These are phyloP conservation scores for Stagonosporopsis tanaceti DNA, from an alignment of 2,329 filamentous ascomycete genomes.

Conservation along the genomic window DNA sequence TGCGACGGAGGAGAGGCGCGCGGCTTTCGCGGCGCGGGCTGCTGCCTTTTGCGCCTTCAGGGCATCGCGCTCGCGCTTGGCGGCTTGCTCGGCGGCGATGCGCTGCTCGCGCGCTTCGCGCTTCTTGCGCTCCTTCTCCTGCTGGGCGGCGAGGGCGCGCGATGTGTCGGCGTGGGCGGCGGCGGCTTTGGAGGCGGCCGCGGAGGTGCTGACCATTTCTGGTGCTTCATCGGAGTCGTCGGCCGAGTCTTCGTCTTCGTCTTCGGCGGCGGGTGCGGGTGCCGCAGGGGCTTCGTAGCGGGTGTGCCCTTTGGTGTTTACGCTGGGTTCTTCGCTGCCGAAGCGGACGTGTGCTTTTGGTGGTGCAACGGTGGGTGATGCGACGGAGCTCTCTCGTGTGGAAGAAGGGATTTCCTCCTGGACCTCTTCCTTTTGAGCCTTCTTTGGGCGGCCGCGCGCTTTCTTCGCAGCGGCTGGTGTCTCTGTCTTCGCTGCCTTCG, in stretches of 20 bases:
- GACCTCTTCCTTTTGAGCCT: conserved; percentile 19
- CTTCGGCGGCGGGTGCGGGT: conserved; percentile 1
- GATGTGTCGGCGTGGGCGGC: conserved; percentile 40
- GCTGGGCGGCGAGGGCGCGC: conserved; percentile 40
- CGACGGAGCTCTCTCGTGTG: conserved; percentile 35
- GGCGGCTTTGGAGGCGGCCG: conserved; percentile 39
- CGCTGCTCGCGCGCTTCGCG: conserved; percentile 42
- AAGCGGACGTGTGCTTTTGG: conserved; percentile 44
- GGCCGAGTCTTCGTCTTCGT: conserved; percentile 34
- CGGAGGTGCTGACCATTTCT: conserved; percentile 46
- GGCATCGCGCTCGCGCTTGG: conserved; percentile 41
- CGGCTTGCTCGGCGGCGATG: conserved; percentile 43
- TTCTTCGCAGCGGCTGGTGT: conserved; percentile 29
- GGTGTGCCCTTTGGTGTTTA: conserved; percentile 26
- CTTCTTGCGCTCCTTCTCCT: conserved; percentile 40
- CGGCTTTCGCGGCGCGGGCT: conserved; percentile 42
- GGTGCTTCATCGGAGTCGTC: conserved; percentile 50
- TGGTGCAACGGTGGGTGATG: conserved; percentile 21
- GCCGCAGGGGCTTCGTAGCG: conserved; percentile 17
- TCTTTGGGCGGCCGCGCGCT: conserved; percentile 27
- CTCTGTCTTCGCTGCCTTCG: conserved; percentile 23
- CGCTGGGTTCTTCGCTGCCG: conserved; percentile 45
- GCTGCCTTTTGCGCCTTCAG: conserved; percentile 43
- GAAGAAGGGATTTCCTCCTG: conserved; percentile 40
- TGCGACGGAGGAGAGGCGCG: conserved; percentile 13